Conservation (phyloP, 441 rosid genomes). For the Hypseocharis bilobata region DNA sequence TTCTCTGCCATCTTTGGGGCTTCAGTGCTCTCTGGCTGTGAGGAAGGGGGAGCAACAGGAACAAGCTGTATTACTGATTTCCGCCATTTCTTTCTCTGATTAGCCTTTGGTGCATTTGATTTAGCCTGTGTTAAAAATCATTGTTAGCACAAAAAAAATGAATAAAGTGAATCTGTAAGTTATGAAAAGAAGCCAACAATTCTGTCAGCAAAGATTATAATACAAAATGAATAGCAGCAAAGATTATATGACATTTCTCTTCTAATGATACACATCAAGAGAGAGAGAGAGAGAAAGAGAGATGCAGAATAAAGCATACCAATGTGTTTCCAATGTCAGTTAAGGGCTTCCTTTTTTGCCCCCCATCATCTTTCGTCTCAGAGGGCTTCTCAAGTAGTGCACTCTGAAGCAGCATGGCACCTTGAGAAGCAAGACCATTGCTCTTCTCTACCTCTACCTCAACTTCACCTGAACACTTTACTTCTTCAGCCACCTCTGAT, state of each 20-base stretch:
- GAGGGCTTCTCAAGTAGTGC: constrained; percentile 46
- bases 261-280: no score
- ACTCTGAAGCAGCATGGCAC: constrained; percentile 68
- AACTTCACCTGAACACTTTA: constrained; percentile 29
- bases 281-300: no score
- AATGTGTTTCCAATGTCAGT: constrained; percentile 74
- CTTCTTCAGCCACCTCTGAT: constrained; percentile 19
- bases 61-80: constrained; percentile 63
- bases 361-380: constrained; percentile 16
- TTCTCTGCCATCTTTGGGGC: not conserved
- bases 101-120: constrained; percentile 55
- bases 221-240: not conserved
- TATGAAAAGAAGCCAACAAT: not conserved
- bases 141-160: not conserved
- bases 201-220: not conserved
- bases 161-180: not conserved
- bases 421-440: constrained; percentile 51
- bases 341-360: constrained; percentile 56
- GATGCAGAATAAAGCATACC: constrained; percentile 32
- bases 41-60: constrained; percentile 42
- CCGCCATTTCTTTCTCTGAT: constrained; percentile 71
- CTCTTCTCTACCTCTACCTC: constrained; percentile 29
- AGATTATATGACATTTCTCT: no score
- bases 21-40: constrained; percentile 23
- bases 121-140: constrained; percentile 39